These are phyloP conservation scores for Ustilago tritici DNA, from an alignment of 1,284 basidiomycete genomes.

Conservation along the genomic window DNA sequence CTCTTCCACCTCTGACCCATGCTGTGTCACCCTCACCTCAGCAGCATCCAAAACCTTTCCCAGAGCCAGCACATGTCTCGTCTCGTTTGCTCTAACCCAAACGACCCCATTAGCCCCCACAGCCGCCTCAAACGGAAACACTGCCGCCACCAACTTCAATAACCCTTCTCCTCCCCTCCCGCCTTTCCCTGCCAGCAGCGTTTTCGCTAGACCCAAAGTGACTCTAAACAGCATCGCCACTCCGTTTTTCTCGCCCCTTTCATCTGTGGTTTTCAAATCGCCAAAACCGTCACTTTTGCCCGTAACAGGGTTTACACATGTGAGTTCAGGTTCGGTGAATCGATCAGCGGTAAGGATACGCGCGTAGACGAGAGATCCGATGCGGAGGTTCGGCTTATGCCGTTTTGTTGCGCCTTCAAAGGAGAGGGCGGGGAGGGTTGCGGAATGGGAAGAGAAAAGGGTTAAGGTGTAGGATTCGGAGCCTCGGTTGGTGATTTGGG, in stretches of 20 bases:
- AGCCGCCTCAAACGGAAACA: conserved; percentile 67
- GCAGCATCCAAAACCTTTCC: conserved; percentile 54
- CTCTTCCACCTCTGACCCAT: neutral
- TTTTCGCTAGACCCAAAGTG: conserved; percentile 45
- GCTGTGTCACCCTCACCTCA: conserved; percentile 12
- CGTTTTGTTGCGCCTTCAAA: conserved; percentile 69
- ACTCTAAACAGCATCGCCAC: conserved; percentile 44
- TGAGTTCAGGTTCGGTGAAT: conserved; percentile 65
- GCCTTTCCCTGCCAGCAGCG: conserved; percentile 21
- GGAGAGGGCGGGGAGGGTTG: conserved; percentile 61
- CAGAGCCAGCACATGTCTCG: conserved; percentile 58
- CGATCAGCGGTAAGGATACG: conserved; percentile 53
- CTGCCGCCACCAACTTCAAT: conserved; percentile 47
- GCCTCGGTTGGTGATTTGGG: conserved; percentile 62
- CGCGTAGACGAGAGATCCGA: conserved; percentile 65
- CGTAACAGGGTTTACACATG: conserved; percentile 62
- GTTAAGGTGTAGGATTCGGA: conserved; percentile 63
- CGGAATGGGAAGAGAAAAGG: conserved; percentile 56
- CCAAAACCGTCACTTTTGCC: conserved; percentile 65
- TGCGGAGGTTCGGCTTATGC: conserved; percentile 64
- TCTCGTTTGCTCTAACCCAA: conserved; percentile 54
- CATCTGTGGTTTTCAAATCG: conserved; percentile 57
- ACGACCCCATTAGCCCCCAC: conserved; percentile 64
- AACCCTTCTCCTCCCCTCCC: conserved; percentile 48
- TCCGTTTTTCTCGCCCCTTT: conserved; percentile 35